These are phyloP conservation scores for Irineochytrium annulatum DNA, from an alignment of 192 early-diverging fungal genomes.

Conservation along the genomic window DNA sequence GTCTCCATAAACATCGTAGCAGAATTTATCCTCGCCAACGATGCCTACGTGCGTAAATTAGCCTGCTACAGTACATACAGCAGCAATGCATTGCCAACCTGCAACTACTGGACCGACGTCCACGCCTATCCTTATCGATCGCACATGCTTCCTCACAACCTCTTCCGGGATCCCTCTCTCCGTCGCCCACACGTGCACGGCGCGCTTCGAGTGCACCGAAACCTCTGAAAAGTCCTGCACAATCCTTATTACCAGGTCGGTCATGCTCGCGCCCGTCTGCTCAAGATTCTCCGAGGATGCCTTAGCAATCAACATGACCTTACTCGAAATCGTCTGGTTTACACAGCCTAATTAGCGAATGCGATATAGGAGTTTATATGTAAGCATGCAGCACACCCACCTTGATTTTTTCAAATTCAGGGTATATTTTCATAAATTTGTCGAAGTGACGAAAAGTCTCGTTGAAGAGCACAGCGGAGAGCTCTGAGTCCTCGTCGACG, in stretches of 20 bases:
- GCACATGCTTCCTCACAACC: neutral
- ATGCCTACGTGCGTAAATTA: neutral
- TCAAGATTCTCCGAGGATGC: neutral
- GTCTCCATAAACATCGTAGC: neutral
- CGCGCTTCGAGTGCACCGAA: neutral
- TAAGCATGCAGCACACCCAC: neutral
- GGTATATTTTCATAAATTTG: neutral
- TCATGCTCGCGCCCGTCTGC: neutral
- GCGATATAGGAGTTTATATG: neutral
- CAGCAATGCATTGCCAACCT: neutral
- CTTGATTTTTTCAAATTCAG: neutral
- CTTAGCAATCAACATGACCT: neutral
- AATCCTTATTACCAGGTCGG: neutral
- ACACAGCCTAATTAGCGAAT: neutral
- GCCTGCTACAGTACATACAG: neutral
- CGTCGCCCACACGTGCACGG: neutral
- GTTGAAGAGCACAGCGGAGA: neutral
- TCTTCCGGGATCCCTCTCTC: neutral
- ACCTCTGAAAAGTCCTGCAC: neutral
- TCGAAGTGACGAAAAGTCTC: neutral
- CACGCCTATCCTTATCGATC: neutral
- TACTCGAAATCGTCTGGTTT: neutral
- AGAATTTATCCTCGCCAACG: constrained; percentile 1
- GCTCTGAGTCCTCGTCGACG: neutral
- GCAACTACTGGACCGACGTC: neutral